Base-by-base conservation (phyloP, 495 filamentous ascomycete genomes). In the Entonaema liquescens region DNA sequence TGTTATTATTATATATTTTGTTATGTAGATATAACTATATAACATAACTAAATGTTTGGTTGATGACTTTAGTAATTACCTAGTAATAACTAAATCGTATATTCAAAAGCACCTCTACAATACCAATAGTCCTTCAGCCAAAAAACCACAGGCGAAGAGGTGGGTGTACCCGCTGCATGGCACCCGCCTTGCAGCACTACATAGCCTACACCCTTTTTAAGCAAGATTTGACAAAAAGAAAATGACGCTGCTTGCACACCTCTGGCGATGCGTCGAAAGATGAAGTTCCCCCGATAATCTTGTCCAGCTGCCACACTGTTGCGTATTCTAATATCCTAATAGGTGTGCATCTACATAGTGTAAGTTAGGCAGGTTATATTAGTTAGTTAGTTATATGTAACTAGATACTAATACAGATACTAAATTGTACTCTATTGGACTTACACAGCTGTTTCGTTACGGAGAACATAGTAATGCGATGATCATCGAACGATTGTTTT, bases 401-500 rank as follows among this genome's bases (percentile, higher is more conserved):
- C n/a, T n/a, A n/a, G n/a, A n/a, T n/a, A 25, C 25, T 26, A 26
- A 33, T 53, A 25, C 9, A 28, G 21, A 11, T 64, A 36, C 15
- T 7, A 2, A n/a, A 31, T 40, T 31, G 26, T 44, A 23, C 33
- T 59, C 8, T 15, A 42, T 17, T 17, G 3, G 19, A 67, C 50
- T 52, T 52, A 44, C 38, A 60, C 50, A 26, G 11, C 38, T 62
- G 26, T 47, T 58, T 42, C 31, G 47, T 54, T 17, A 33, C 56
- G 53, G 40, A 47, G 40, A 36, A 56, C 28, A 60, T 64, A 62
- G 61, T 40, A 57, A 36, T 72, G 65, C 65, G 70, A 68, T 72
- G 70, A 68, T 65, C 65, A 72, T 72, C 70, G 65, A 57, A 72
- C 40, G 70, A 72, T 68, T 60, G 52, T 9, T 62, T 40, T 47